These are phyloP conservation scores for Botrytis porri DNA, from an alignment of 2,329 filamentous ascomycete species.

Conservation along the genomic window DNA sequence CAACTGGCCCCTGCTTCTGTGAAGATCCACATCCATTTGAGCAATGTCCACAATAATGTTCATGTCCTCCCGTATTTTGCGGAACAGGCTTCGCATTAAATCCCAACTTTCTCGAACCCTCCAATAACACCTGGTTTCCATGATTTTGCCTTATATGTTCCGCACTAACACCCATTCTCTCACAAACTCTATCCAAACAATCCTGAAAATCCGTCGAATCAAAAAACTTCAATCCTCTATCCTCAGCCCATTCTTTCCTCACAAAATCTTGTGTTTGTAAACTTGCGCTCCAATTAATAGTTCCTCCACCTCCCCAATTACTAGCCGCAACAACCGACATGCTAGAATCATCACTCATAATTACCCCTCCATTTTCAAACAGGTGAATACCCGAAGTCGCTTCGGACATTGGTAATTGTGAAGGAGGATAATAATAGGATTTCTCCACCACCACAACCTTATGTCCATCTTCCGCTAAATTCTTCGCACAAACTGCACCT, in stretches of 20 bases:
- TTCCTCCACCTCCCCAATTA: conserved; percentile 82
- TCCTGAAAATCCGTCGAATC: conserved; percentile 69
- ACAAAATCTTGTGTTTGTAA: conserved; percentile 70
- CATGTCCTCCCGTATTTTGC: conserved; percentile 72
- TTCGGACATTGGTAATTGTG: conserved; percentile 72
- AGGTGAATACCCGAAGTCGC: conserved; percentile 58
- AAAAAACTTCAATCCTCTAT: conserved; percentile 67
- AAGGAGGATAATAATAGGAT: conserved; percentile 69
- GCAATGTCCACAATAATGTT: conserved; percentile 72
- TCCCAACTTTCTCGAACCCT: conserved; percentile 71
- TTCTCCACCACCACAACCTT: conserved; percentile 81
- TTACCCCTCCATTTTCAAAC: conserved; percentile 64
- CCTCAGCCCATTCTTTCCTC: conserved; percentile 74
- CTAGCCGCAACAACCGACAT: conserved; percentile 64
- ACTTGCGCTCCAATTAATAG: conserved; percentile 76
- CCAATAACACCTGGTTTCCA: conserved; percentile 67
- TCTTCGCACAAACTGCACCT: conserved; percentile 76
- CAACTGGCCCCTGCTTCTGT: conserved; percentile 75
- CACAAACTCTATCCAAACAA: conserved; percentile 75
- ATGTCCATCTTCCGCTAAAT: conserved; percentile 72
- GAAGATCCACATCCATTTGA: conserved; percentile 60
- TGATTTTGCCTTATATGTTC: conserved; percentile 69
- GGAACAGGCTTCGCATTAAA: conserved; percentile 67
- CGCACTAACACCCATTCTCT: conserved; percentile 71
- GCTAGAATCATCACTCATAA: conserved; percentile 54